Evolutionary conservation across 805 yeast genomes (phyloP), one percentile per base, ranked within the genome.

Genomic region (Candida ortonii): DNA sequence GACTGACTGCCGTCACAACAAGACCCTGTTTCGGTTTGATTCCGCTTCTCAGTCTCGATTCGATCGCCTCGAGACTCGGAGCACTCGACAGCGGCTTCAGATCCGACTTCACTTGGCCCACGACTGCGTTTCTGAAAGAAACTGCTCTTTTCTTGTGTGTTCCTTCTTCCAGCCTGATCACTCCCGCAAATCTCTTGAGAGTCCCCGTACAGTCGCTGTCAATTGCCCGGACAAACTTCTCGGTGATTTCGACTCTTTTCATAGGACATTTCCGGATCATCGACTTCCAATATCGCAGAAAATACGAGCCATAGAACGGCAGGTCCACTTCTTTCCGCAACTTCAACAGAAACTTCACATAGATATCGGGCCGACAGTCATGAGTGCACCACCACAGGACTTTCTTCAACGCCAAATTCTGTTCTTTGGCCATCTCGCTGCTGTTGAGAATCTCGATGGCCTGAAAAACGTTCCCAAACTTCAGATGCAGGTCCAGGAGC

Each of bases 261-360:
- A 46, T 39, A 3, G 60, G 57, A 34, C 46, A 51, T 26, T 43
- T 41, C 10, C 28, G 31, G 5, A 48, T 30, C 10, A 47, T 29
- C 3, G 43, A 21, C 20, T 46, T 36, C 59, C 59, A 55, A 12
- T 49, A 33, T 3, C 43, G 37, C 15, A 37, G 23, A 7, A 49
- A 22, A 25, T 49, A 54, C 3, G 36, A 29, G 33, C 36, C 46
- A 17, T 46, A 38, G 20, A 50, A 38, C 16, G 25, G 29, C n/a
- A 47, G 34, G 3, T 40, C 42, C 5, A 38, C 22, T 12, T 57
- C 47, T 46, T 49, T n/a, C 50, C 57, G 36, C 53, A 59, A 15
- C 59, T 52, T 40, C 34, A 46, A 18, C 41, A 55, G 29, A 11
- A 57, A 31, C 11, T 32, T 22, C 10, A 47, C 40, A 16, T 52